phyloP scores from a whole-genome alignment of 2,329 filamentous ascomycete genomes.

The Albifimbria verrucaria region DNA sequence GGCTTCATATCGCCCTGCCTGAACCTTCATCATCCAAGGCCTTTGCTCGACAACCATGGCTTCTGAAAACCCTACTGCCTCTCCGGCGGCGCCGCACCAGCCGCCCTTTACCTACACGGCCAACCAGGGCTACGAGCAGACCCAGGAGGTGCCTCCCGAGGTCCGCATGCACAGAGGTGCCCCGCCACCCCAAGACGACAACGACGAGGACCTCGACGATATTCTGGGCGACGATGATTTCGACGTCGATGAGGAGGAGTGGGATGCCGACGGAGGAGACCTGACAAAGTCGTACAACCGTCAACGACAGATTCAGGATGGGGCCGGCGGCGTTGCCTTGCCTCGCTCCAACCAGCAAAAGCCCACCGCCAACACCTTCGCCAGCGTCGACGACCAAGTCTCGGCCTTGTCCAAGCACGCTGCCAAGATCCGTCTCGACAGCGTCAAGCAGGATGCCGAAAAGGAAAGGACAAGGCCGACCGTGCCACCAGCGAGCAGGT shows the following conservation, averaged over 20 bases:
- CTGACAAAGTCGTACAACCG: slow-evolving; percentile 87
- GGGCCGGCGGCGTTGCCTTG: slow-evolving; percentile 40
- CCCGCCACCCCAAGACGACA: slow-evolving; percentile 16
- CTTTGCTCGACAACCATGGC: not conserved
- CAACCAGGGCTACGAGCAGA: slow-evolving; percentile 40
- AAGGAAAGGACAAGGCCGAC: slow-evolving; percentile 84
- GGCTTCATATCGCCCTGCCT: not conserved
- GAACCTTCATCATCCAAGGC: slow-evolving; percentile 5
- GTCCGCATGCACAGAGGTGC: slow-evolving; percentile 25
- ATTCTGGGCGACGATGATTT: slow-evolving; percentile 38
- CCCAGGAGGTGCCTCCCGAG: slow-evolving; percentile 29
- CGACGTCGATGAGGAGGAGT: slow-evolving; percentile 63
- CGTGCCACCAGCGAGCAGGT: slow-evolving; percentile 94
- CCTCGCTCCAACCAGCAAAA: slow-evolving; percentile 76
- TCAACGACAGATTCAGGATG: slow-evolving; percentile 64
- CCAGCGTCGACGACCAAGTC: slow-evolving; percentile 84
- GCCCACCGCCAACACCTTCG: slow-evolving; percentile 73
- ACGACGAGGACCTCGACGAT: slow-evolving; percentile 21
- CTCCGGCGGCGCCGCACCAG: slow-evolving; percentile 40
- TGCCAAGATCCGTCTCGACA: slow-evolving; percentile 77
- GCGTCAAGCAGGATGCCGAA: slow-evolving; percentile 48
- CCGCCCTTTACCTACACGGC: slow-evolving; percentile 42
- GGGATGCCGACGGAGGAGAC: slow-evolving; percentile 59
- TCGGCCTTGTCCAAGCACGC: slow-evolving; percentile 82
- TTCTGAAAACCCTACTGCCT: slow-evolving; percentile 15